Conservation (phyloP, 352 stramenopile species). For the Salisapilia sapeloensis region DNA sequence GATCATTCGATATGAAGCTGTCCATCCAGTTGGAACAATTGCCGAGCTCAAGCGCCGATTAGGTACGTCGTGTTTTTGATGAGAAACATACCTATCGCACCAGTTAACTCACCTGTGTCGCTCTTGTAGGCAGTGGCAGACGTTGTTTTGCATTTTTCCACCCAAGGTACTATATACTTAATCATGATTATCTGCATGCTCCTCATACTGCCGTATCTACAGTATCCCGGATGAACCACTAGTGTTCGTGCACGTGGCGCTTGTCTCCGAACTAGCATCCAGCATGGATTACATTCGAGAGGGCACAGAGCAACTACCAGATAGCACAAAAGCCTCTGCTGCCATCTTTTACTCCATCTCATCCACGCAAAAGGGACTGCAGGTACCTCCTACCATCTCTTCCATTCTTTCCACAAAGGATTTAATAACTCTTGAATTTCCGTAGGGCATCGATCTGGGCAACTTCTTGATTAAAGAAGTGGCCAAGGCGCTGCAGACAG, state of each 20-base stretch:
- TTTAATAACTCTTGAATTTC: not conserved
- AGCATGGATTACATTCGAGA: constrained; percentile 87
- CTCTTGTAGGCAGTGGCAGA: constrained; percentile 22
- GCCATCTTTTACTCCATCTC: constrained; percentile 96
- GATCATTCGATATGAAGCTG: constrained; percentile 90
- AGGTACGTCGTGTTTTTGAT: constrained; percentile 12
- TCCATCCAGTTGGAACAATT: constrained; percentile 88
- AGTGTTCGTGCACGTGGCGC: constrained; percentile 90
- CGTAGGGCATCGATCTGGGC: constrained; percentile 85
- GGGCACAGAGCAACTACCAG: constrained; percentile 38
- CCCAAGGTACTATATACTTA: constrained; percentile 26
- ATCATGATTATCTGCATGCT: not conserved
- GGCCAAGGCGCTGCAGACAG: constrained; percentile 58
- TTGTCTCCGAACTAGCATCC: constrained; percentile 77
- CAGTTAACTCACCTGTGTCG: not conserved
- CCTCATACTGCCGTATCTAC: too few species aligned
- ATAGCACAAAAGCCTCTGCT: constrained; percentile 36
- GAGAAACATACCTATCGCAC: not conserved
- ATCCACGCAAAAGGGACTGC: constrained; percentile 81
- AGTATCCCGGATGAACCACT: constrained; percentile 84
- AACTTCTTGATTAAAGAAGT: constrained; percentile 95
- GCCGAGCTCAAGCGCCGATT: constrained; percentile 86
- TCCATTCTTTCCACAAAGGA: constrained; percentile 2
- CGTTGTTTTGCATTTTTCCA: constrained; percentile 94
- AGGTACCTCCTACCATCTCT: constrained; percentile 11